Conservation (phyloP, 2,329 filamentous ascomycete species). For the Claviceps sp. region DNA sequence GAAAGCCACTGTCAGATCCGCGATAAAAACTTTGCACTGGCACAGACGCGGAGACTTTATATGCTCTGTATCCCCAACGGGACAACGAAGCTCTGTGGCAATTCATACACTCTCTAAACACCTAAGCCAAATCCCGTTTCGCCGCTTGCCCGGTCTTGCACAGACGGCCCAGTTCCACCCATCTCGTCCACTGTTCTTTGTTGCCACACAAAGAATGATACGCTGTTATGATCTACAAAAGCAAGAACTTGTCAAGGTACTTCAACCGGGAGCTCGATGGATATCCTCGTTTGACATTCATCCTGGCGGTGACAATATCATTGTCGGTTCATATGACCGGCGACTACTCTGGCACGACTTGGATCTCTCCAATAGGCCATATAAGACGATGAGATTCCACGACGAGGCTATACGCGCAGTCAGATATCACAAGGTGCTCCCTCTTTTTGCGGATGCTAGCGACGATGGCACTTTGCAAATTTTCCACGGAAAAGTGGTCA, state of each 20-base stretch:
- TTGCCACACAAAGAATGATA: conserved; percentile 87
- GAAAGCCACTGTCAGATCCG: conserved; percentile 64
- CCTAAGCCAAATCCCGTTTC: conserved; percentile 88
- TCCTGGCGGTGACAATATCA: conserved; percentile 82
- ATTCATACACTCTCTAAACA: conserved; percentile 95
- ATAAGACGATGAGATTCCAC: conserved; percentile 95
- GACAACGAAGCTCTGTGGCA: conserved; percentile 66
- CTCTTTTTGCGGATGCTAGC: conserved; percentile 86
- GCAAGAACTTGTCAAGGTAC: conserved; percentile 81
- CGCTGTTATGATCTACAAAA: conserved; percentile 87
- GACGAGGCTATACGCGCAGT: conserved; percentile 81
- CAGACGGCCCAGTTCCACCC: conserved; percentile 94
- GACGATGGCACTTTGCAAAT: conserved; percentile 92
- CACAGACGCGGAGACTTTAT: conserved; percentile 92
- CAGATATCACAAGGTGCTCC: conserved; percentile 68
- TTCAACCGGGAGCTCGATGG: conserved; percentile 86
- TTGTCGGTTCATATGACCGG: conserved; percentile 89
- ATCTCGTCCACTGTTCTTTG: conserved; percentile 82
- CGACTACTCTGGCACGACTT: conserved; percentile 94
- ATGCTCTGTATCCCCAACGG: conserved; percentile 73
- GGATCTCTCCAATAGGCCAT: conserved; percentile 77
- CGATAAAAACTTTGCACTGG: conserved; percentile 83
- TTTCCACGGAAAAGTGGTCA: conserved; percentile 92
- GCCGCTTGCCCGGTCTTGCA: conserved; percentile 56
- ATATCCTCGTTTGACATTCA: conserved; percentile 92